phyloP scores from a whole-genome alignment of 2,329 filamentous ascomycete species.

The Didymella lethalis region DNA sequence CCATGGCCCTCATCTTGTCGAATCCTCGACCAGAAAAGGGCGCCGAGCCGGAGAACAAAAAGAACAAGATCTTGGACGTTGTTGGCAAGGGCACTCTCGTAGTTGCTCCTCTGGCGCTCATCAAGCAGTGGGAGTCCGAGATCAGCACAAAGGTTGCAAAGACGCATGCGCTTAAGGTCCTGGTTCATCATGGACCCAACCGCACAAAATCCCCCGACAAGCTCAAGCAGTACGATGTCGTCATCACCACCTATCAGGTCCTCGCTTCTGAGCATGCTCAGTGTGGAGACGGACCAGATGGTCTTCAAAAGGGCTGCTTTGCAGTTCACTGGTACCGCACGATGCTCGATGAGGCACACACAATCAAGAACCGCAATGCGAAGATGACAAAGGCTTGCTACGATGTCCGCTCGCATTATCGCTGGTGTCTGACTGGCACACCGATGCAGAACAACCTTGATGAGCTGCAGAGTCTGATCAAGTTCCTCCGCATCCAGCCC shows the following conservation, averaged over 20 bases:
- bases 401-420: constrained; percentile 81
- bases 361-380: constrained; percentile 96
- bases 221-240: constrained; percentile 86
- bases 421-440: constrained; percentile 96
- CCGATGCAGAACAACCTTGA: constrained; percentile 99
- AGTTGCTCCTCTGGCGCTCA: constrained; percentile 89
- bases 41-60: constrained; percentile 55
- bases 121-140: constrained; percentile 96
- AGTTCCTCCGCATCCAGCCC: constrained; percentile 89
- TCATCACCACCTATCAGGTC: constrained; percentile 97
- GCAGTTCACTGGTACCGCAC: constrained; percentile 94
- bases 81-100: constrained; percentile 85
- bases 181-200: constrained; percentile 88
- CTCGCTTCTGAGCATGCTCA: constrained; percentile 87
- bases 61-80: constrained; percentile 73
- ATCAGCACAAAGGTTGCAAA: constrained; percentile 81
- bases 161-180: constrained; percentile 76
- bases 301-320: constrained; percentile 81
- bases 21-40: constrained; percentile 73
- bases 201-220: constrained; percentile 81
- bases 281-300: constrained; percentile 67
- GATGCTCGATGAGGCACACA: constrained; percentile 95
- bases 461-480: constrained; percentile 91
- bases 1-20: constrained; percentile 84
- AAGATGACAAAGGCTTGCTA: constrained; percentile 95